Base-by-base conservation (phyloP, 495 filamentous ascomycete genomes). In the Penicillium maclennaniae region DNA sequence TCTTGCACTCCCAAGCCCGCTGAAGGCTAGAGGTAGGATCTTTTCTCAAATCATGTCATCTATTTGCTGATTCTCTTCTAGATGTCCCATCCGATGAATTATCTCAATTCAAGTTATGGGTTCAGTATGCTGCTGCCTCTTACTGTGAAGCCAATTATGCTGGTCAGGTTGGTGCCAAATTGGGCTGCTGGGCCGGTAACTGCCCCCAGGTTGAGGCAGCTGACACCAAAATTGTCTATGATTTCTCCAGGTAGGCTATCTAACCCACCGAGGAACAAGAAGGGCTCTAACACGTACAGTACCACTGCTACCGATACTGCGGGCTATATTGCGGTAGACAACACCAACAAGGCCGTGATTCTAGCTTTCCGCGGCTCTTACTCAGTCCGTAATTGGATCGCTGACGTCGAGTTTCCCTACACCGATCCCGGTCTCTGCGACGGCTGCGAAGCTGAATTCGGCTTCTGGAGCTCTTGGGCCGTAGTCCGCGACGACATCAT, bases 121-220 rank as follows among this genome's bases (percentile, higher is more conserved):
- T 81, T n/a, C 83, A 91, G 64, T 91, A 84, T 66, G 74, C 86
- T 1, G 83, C 73, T 0, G 83, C 86, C 0, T 63, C 81, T 4
- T 87, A 87, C 64, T 91, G 87, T 63, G 75, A 78, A 44, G 67
- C 79, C 43, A 78, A 74, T 49, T 64, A 78, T 10, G 62, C 65
- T 16, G 53, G 63, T 20, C 53, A 65, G 38, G 57, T 66, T 6
- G 78, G 77, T n/a, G 59, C 70, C 19, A 69, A 71, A 16, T 47
- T 89, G 23, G 75, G 68, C 19, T 91, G 88, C 67, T 58, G 58
- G 31, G 54, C 69, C 8, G 66, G 66, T 7, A 74, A 72, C 50
- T 91, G 88, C 59, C 80, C 83, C 0, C 60, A 75, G 1, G 80
- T 87, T 3, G 74, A 81, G 51, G 57, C 74, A 17, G 68, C 71